Conservation (phyloP, 306 rosid species). For the Acacia acuminata region DNA sequence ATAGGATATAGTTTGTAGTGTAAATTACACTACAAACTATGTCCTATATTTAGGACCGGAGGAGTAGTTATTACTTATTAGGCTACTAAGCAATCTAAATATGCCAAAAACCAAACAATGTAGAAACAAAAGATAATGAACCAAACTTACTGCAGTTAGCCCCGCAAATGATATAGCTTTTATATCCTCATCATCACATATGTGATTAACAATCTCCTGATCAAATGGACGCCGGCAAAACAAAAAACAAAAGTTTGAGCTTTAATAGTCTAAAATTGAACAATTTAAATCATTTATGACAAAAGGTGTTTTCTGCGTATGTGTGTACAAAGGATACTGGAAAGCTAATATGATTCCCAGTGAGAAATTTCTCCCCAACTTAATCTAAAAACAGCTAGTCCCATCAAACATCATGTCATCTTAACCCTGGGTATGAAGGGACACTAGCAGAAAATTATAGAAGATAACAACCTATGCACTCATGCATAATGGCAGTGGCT, state of each 20-base stretch:
- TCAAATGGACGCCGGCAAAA: not conserved
- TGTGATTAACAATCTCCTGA: not conserved
- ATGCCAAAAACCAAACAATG: not conserved
- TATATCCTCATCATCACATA: not conserved
- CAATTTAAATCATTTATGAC: not conserved
- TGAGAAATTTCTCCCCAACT: not conserved
- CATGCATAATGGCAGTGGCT: not conserved
- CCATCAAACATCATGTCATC: not conserved
- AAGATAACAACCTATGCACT: not conserved
- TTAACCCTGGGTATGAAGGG: not conserved
- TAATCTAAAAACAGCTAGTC: not conserved
- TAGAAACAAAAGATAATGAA: not conserved
- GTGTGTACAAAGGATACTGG: not conserved
- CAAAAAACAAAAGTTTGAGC: not conserved
- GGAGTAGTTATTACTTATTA: no score
- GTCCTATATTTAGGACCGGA: no score
- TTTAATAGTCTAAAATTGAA: conserved; percentile 22
- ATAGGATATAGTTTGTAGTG: no score
- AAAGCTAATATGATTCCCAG: not conserved
- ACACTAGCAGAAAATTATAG: not conserved
- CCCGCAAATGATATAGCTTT: not conserved
- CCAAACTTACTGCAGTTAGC: not conserved
- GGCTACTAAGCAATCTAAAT: not conserved
- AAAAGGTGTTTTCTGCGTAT: not conserved
- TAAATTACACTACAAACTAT: no score